Percentiles rank a stretch among this genome's conserved stretches.
Evolutionary conservation across 441 rosid genomes (phyloP).

Genomic region (Theobroma grandiflorum): DNA sequence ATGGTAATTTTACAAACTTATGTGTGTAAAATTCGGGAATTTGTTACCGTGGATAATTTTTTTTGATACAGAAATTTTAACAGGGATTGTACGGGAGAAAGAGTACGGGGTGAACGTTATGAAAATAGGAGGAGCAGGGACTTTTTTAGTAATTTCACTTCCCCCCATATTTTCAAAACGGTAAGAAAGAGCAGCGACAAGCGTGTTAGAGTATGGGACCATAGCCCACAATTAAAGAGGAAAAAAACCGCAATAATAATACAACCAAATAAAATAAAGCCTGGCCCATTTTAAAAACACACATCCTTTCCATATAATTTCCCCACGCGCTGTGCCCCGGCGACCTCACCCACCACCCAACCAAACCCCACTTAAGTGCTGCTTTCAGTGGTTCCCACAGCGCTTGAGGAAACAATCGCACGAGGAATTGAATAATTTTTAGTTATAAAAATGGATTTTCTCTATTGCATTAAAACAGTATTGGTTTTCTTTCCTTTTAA

Average conservation of each 20-base stretch:
- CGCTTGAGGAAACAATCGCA: background rate
- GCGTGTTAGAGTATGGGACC: slow-evolving; percentile 41
- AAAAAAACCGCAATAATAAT: slow-evolving; percentile 10
- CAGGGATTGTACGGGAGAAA: background rate
- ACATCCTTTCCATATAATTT: too few species aligned
- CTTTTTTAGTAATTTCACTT: background rate
- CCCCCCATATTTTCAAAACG: background rate
- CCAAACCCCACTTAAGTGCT: background rate
- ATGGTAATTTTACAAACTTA: too few species aligned
- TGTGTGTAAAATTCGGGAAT: too few species aligned
- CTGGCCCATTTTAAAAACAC: background rate
- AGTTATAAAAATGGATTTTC: background rate
- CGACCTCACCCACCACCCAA: background rate
- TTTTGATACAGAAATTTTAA: too few species aligned
- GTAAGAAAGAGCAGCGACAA: slow-evolving; percentile 27
- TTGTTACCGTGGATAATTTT: too few species aligned
- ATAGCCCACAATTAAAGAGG: slow-evolving; percentile 13
- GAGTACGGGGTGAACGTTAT: background rate
- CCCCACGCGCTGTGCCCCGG: background rate
- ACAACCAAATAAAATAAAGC: background rate
- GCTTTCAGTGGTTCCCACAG: background rate
- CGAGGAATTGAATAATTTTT: background rate
- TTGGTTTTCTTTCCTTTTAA: background rate
- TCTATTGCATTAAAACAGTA: slow-evolving; percentile 29
- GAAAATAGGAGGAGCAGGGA: background rate